Percentiles rank a stretch among this genome's conserved stretches.
These are phyloP conservation scores for Acaromyces ingoldii DNA, from an alignment of 1,284 basidiomycete species.

Conservation along the genomic window DNA sequence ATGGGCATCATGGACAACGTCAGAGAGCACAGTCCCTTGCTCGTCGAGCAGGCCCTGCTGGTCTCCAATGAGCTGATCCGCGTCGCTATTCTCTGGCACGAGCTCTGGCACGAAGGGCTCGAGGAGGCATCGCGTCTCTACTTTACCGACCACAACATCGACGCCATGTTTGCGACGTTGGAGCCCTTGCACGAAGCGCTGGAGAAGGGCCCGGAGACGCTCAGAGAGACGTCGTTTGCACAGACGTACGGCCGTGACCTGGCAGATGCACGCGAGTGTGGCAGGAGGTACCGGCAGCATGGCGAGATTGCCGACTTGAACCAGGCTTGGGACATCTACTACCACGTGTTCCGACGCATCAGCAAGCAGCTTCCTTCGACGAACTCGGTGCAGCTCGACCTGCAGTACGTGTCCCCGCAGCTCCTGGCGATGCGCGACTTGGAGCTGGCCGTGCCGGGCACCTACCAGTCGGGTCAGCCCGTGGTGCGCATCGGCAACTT, in stretches of 20 bases:
- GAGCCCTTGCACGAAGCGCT: slow-evolving; percentile 92
- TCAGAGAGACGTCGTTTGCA: slow-evolving; percentile 89
- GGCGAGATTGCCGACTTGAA: slow-evolving; percentile 83
- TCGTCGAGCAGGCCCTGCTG: slow-evolving; percentile 86
- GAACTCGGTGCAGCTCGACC: slow-evolving; percentile 71
- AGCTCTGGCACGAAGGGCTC: slow-evolving; percentile 96
- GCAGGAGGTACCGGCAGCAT: slow-evolving; percentile 76
- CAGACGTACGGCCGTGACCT: slow-evolving; percentile 93
- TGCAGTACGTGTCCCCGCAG: slow-evolving; percentile 95
- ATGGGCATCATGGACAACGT: slow-evolving; percentile 86
- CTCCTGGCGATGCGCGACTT: slow-evolving; percentile 82
- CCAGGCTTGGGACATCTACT: slow-evolving; percentile 99
- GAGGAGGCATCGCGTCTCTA: slow-evolving; percentile 96
- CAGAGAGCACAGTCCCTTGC: slow-evolving; percentile 79
- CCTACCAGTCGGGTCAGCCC: slow-evolving; percentile 83
- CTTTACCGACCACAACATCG: slow-evolving; percentile 97
- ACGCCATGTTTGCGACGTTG: slow-evolving; percentile 91
- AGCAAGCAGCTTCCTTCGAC: slow-evolving; percentile 88
- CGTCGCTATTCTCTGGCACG: slow-evolving; percentile 97
- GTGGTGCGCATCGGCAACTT: slow-evolving; percentile 76
- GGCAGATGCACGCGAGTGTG: slow-evolving; percentile 87
- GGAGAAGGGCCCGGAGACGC: slow-evolving; percentile 91
- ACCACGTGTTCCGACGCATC: slow-evolving; percentile 89
- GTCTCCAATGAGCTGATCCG: slow-evolving; percentile 94
- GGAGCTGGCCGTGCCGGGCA: slow-evolving; percentile 91